A percentile compares a stretch with the other conserved stretches of the same genome.
These are phyloP conservation scores for Rhododendron ovatum DNA, from an alignment of 148 eudicot genomes.

Conservation along the genomic window DNA sequence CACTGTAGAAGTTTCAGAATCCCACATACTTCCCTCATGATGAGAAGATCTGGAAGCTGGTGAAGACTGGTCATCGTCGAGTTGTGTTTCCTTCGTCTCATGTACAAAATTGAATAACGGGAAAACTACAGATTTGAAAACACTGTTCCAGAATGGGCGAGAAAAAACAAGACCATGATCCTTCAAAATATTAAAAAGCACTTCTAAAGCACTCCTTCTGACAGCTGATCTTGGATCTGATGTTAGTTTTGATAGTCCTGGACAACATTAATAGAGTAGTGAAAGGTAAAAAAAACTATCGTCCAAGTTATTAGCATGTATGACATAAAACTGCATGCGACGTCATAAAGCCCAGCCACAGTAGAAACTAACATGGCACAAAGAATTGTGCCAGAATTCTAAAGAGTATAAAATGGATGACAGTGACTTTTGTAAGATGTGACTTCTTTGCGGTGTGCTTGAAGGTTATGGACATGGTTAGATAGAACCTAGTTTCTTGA, in stretches of 20 bases:
- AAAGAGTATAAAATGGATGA: neutral
- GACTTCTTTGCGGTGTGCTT: neutral
- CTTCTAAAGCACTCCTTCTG: conserved; percentile 88
- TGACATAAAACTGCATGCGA: neutral
- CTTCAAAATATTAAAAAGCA: conserved; percentile 91
- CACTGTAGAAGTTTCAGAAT: conserved; percentile 67
- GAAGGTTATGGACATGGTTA: neutral
- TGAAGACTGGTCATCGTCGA: conserved; percentile 29
- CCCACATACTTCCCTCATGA: conserved; percentile 51
- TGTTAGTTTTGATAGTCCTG: conserved; percentile 86
- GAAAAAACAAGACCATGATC: conserved; percentile 96
- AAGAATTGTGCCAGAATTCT: neutral
- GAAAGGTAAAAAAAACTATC: neutral
- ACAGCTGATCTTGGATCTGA: conserved; percentile 90
- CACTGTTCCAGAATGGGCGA: conserved; percentile 65
- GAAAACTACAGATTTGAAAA: conserved; percentile 64
- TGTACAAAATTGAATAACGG: conserved; percentile 56
- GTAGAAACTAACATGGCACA: neutral
- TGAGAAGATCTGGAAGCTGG: conserved; percentile 31
- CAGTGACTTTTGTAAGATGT: neutral
- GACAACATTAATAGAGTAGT: neutral
- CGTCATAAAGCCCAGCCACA: neutral
- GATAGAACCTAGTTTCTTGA: neutral
- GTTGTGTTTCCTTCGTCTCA: conserved; percentile 35
- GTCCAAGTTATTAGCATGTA: neutral